Percentiles rank a stretch among this genome's conserved stretches.
Conservation (phyloP, 2,329 filamentous ascomycete species). For the Phialophora tarda region DNA sequence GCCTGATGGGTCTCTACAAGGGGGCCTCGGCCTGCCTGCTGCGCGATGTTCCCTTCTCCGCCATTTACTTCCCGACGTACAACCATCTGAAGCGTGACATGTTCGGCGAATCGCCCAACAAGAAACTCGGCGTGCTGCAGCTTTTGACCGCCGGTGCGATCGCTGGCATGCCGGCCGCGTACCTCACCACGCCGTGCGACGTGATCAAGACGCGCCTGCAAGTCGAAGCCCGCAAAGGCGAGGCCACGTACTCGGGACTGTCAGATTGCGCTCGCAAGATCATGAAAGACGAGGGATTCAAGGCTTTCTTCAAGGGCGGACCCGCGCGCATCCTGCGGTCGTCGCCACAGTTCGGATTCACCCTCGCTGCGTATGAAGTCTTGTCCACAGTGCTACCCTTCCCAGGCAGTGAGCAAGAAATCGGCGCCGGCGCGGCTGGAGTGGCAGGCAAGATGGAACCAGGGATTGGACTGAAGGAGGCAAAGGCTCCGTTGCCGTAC, state of each 20-base stretch:
- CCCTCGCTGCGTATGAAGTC: conserved; percentile 91
- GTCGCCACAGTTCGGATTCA: conserved; percentile 97
- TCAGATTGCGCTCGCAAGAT: conserved; percentile 85
- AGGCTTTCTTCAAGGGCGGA: conserved; percentile 97
- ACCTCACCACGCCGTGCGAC: conserved; percentile 95
- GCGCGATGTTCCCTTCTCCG: conserved; percentile 95
- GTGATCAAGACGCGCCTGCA: conserved; percentile 99
- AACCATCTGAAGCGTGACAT: conserved; percentile 90
- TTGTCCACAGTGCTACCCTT: conserved; percentile 80
- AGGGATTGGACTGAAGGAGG: conserved; percentile 67
- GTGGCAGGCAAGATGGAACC: conserved; percentile 68
- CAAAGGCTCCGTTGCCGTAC: conserved; percentile 68
- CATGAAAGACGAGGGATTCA: conserved; percentile 88
- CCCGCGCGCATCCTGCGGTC: conserved; percentile 93
- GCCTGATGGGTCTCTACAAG: conserved; percentile 94
- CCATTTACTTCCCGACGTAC: conserved; percentile 98
- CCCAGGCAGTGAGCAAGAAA: conserved; percentile 65
- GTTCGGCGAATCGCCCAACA: conserved; percentile 81
- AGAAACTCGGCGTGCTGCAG: conserved; percentile 88
- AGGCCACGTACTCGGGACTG: conserved; percentile 83
- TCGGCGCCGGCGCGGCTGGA: conserved; percentile 40
- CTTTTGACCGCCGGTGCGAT: conserved; percentile 94
- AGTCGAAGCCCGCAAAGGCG: conserved; percentile 95
- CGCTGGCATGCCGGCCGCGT: conserved; percentile 87
- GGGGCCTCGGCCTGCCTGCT: conserved; percentile 92